These are phyloP conservation scores for Guillardia theta DNA, from an alignment of 78 protist species.

Conservation along the genomic window DNA sequence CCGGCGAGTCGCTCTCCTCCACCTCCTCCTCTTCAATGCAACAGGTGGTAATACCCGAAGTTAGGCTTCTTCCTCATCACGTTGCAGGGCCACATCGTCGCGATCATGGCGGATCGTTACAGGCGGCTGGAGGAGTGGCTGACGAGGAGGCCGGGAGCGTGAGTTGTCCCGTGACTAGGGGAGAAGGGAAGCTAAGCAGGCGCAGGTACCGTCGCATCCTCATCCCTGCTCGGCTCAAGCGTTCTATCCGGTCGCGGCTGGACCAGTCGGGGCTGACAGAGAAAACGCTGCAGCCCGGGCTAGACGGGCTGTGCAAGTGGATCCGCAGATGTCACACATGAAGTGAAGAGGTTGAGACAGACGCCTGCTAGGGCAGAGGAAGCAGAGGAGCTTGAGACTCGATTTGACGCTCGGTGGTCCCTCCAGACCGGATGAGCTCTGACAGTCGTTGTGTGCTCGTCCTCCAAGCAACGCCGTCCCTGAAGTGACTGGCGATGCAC, in stretches of 20 bases:
- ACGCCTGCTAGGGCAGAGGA: no score
- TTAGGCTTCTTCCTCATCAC: not conserved
- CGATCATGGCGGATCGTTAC: not conserved
- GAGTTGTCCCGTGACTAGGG: not conserved
- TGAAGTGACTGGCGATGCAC: no score
- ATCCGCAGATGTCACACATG: no score
- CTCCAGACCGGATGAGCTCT: no score
- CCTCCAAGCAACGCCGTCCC: no score
- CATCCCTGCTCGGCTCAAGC: not conserved
- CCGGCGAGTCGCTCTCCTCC: not conserved
- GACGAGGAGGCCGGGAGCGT: not conserved
- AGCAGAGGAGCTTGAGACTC: no score
- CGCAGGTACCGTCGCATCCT: not conserved
- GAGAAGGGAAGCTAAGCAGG: not conserved
- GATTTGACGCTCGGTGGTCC: no score
- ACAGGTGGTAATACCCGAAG: not conserved
- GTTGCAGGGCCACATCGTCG: not conserved
- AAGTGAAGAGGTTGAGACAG: no score
- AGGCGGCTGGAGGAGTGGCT: not conserved
- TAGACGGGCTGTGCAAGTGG: not conserved
- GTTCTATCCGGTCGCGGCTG: not conserved
- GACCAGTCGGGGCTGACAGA: not conserved
- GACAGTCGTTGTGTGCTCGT: no score
- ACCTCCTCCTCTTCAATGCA: not conserved
- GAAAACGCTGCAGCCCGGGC: not conserved